These are phyloP conservation scores for Fagus sylvatica DNA, from an alignment of 306 rosid genomes.

Conservation along the genomic window DNA sequence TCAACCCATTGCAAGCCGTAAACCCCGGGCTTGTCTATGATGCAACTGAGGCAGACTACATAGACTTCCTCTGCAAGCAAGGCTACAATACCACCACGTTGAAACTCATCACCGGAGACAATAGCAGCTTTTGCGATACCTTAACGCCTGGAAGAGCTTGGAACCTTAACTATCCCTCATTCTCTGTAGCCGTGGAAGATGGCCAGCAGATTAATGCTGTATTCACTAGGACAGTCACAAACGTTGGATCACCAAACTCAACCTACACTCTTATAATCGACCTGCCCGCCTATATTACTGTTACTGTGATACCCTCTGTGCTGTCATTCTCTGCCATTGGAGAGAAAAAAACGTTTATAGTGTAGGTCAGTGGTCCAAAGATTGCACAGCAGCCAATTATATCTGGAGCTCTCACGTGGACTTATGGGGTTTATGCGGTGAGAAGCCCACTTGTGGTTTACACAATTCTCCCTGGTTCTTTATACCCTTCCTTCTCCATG, in stretches of 20 bases:
- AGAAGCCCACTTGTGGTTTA: constrained; percentile 34
- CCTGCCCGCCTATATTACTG: background rate
- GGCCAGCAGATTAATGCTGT: constrained; percentile 10
- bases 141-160: constrained; percentile 27
- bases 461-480: constrained; percentile 28
- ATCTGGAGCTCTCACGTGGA: constrained; percentile 25
- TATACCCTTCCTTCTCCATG: background rate
- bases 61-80: constrained; percentile 29
- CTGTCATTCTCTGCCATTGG: constrained; percentile 23
- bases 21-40: constrained; percentile 30
- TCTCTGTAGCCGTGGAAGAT: constrained; percentile 30
- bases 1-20: constrained; percentile 21
- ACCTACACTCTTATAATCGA: background rate
- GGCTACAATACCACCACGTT: constrained; percentile 34
- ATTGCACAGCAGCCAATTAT: constrained; percentile 15
- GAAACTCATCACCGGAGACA: constrained; percentile 31
- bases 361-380: constrained; percentile 13
- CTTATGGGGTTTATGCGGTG: constrained; percentile 17
- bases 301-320: constrained; percentile 2
- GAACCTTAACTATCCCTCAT: constrained; percentile 38
- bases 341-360: constrained; percentile 13
- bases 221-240: constrained; percentile 30
- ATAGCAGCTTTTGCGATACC: constrained; percentile 14
- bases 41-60: constrained; percentile 11
- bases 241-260: constrained; percentile 33